A percentile compares a stretch with the other conserved stretches of the same genome.
Evolutionary conservation across 2,329 filamentous ascomycete genomes (phyloP).

Genomic region (Lizonia empirigonia): DNA sequence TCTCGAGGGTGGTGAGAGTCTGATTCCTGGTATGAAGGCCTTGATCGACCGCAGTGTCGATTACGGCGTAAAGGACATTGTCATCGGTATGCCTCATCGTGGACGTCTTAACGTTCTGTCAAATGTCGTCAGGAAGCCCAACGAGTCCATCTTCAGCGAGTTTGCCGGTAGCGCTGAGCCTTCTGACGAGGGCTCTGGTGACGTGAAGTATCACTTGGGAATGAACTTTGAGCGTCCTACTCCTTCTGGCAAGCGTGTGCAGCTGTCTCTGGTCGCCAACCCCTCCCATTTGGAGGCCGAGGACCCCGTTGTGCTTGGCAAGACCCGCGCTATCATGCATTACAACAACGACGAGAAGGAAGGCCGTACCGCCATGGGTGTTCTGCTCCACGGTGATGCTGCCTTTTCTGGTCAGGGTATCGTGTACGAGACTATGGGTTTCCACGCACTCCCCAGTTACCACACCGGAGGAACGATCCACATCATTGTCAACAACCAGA

Average conservation of each 20-base stretch:
- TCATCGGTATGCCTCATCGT: conserved; percentile 99
- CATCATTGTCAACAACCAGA: conserved; percentile 99
- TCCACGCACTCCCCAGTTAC: conserved; percentile 93
- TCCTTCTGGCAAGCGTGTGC: conserved; percentile 97
- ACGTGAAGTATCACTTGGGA: conserved; percentile 98
- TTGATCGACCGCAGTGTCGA: conserved; percentile 98
- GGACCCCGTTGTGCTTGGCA: conserved; percentile 95
- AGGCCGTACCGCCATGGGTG: conserved; percentile 89
- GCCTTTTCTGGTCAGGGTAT: conserved; percentile 96
- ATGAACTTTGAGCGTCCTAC: conserved; percentile 99
- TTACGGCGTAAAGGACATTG: conserved; percentile 97
- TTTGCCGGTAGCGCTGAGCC: conserved; percentile 88
- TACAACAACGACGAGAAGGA: conserved; percentile 97
- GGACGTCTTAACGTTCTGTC: conserved; percentile 96
- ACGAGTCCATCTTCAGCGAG: conserved; percentile 99
- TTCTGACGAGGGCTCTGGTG: conserved; percentile 93
- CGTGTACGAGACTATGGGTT: conserved; percentile 97
- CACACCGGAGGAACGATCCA: conserved; percentile 97
- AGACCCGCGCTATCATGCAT: conserved; percentile 97
- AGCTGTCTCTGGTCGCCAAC: conserved; percentile 97
- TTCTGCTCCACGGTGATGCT: conserved; percentile 95
- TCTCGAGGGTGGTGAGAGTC: conserved; percentile 93
- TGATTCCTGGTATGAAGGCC: conserved; percentile 99
- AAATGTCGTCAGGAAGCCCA: conserved; percentile 98
- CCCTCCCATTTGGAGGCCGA: conserved; percentile 98